Conservation (phyloP, 768 basidiomycete species). For the Tricholoma matsutake region DNA sequence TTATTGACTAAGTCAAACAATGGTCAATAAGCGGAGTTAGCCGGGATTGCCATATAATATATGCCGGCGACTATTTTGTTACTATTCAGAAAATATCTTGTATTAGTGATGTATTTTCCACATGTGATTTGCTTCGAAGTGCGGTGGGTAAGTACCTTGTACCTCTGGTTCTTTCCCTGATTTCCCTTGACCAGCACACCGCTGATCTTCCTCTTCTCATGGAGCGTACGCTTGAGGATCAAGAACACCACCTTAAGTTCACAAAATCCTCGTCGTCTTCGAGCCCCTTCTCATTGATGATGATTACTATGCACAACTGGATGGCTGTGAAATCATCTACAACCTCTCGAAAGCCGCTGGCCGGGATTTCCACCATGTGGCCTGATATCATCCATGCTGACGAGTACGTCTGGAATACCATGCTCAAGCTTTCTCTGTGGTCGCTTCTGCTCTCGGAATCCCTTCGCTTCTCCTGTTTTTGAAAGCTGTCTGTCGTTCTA, state of each 20-base stretch:
- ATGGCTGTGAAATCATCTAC: constrained; percentile 98
- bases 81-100: no score
- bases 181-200: no score
- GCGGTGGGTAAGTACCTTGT: no score
- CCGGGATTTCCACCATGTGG: constrained; percentile 99
- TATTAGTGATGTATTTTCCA: no score
- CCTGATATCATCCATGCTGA: constrained; percentile 99
- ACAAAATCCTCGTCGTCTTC: constrained; percentile 99
- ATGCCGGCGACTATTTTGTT: no score
- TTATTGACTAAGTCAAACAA: no score
- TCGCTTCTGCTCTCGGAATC: constrained; percentile 97
- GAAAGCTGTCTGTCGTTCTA: constrained; percentile 96
- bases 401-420: constrained; percentile 98
- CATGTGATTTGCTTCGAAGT: no score
- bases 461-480: constrained; percentile 97
- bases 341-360: constrained; percentile 98
- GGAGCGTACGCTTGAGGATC: constrained; percentile 96
- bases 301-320: constrained; percentile 94
- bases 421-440: constrained; percentile 97
- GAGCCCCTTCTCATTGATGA: constrained; percentile 98
- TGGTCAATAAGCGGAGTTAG: no score
- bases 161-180: no score
- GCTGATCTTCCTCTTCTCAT: constrained; percentile 96
- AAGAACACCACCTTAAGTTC: constrained; percentile 99
- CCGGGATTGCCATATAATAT: no score